Base-by-base conservation (phyloP, 2,329 filamentous ascomycete species). In the Alternaria solani region DNA sequence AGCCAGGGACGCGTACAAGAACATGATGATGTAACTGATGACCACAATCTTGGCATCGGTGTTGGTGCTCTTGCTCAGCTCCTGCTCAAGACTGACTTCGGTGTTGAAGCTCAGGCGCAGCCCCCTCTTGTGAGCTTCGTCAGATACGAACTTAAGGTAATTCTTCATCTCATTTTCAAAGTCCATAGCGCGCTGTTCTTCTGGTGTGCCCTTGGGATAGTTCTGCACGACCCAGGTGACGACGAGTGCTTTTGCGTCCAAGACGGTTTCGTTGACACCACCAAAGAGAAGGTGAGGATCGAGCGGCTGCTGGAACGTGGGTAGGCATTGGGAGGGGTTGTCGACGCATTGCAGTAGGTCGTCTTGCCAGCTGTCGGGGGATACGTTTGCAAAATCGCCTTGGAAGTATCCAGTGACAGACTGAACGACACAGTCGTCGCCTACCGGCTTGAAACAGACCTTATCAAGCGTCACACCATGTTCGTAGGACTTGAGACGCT, bases 11-110 rank as follows among this genome's bases (percentile, higher is more conserved):
- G 94, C 95, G 75, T 99, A 99, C 63, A 99, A 81, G 79, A 99
- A 99, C 95, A 99, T 99, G 82, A 97, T 92, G 65, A 98, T 86
- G 80, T 99, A 99, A 84, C 94, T 98, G 79, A 99, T 90, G 55
- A 94, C 88, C 25, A 99, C 89, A 71, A 99, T 99, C 78, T 94
- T 97, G 44, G 94, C 96, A 78, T 99, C 95, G 0, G 95, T 98
- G 78, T 99, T 99, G 51, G 93, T 97, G 38, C 93, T 96, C 81
- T 98, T 97, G 83, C 97, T 99, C 59, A 99, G 85, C 75, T 99
- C 95, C 75, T 97, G 87, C 76, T 98, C 94, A 62, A 99, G 82
- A 78, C 94, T 97, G 78, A 94, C 92, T 80, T 99, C 95, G 0
- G 95, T 96, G 51, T 89, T 96, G 84, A 98, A 99, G 7, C 94